Percentiles rank a stretch among this genome's conserved stretches.
phyloP scores from a whole-genome alignment of 1,284 basidiomycete genomes.

The Melampsora americana region DNA sequence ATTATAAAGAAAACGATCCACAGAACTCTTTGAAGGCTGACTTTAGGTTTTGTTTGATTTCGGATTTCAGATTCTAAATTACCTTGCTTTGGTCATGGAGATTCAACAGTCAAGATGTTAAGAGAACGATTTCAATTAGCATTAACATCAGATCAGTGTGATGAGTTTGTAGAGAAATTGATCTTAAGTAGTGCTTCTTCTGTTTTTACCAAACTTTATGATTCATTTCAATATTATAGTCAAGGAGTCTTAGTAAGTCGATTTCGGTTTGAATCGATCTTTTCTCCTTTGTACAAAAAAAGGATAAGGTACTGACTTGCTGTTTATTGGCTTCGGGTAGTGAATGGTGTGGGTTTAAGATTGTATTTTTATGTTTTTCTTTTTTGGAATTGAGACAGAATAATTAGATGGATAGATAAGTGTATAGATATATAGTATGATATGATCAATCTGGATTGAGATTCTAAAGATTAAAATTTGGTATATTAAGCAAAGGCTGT shows the following conservation, averaged over 20 bases:
- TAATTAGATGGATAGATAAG: neutral
- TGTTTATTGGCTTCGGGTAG: neutral
- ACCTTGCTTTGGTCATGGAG: conserved; percentile 87
- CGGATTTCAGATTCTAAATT: conserved; percentile 71
- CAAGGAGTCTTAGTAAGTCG: conserved; percentile 34
- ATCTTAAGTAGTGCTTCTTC: conserved; percentile 85
- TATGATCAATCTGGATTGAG: neutral
- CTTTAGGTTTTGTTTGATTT: neutral
- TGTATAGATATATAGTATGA: neutral
- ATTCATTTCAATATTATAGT: conserved; percentile 53
- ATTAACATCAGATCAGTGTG: conserved; percentile 78
- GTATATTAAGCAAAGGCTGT: too few relatives aligned
- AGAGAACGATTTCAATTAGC: conserved; percentile 91
- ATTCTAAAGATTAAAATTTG: neutral
- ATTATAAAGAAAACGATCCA: too few relatives aligned
- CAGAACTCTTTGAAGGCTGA: neutral
- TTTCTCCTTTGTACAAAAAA: neutral
- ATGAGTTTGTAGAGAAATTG: conserved; percentile 80
- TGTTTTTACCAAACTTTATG: conserved; percentile 85
- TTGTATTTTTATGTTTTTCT: neutral
- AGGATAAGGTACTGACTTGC: neutral
- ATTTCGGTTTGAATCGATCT: neutral
- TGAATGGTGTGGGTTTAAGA: neutral
- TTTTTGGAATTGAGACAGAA: neutral
- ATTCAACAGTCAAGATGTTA: conserved; percentile 79